Evolutionary conservation across 257 asterid genomes (phyloP), one percentile per base, ranked within the genome.

Genomic region (Osmanthus fragrans): DNA sequence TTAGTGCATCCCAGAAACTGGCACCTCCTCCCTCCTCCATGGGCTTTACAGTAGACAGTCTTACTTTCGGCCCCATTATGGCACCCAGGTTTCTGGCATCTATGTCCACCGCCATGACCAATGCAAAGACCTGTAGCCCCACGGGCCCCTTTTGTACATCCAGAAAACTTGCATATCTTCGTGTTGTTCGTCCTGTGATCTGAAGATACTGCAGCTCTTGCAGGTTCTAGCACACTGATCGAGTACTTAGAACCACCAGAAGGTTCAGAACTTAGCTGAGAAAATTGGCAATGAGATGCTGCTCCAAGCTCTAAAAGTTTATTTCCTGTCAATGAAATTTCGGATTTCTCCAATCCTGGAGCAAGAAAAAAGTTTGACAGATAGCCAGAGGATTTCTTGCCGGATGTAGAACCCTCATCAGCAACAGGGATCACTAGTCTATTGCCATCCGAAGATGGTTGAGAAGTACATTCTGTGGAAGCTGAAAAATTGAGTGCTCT

Each of bases 371-470:
- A 92, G 4, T 85, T 84, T 4, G 92, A 86, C 88, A 93, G 88
- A 80, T 90, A 95, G 66, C 98, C 99, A 33, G 93, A 96, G 0
- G 98, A 91, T 86, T 86, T 90, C 92, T 88, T 95, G 71, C 94
- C 97, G 12, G 99, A 89, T 21, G 99, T 93, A 34, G 99, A 95
- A 74, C 99, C 99, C 89, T 93, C 99, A 16, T 95, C 99, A 39
- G 80, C 86, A 71, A 89, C 81, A 21, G 90, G 92, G 69, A n/a
- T n/a, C n/a, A n/a, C 72, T 39, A 68, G 66, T 75, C 84, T 81
- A 39, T 74, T 81, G 32, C 89, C 88, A 80, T 15, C 85, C 1
- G 77, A 68, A 66, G 84, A 76, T 15, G 75, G 78, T 70, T 79
- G 88, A 49, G 74, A 76, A 74, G 76, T 75, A 77, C 81, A 69